phyloP scores from a whole-genome alignment of 345 rosid species.

The Physaria fendleri region DNA sequence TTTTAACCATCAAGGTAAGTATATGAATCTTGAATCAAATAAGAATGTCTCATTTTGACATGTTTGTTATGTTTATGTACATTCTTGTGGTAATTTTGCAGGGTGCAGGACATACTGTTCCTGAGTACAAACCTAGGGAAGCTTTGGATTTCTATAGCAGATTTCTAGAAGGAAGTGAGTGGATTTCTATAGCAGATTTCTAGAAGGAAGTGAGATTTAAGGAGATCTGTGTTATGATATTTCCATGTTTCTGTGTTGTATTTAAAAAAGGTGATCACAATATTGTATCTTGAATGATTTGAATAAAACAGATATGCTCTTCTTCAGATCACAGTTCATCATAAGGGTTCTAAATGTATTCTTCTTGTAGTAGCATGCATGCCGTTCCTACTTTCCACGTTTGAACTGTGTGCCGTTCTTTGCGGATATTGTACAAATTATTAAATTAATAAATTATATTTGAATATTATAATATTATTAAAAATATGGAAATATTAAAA shows the following conservation, averaged over 20 bases:
- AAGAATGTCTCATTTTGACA: neutral
- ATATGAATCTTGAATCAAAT: neutral
- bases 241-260: neutral
- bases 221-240: neutral
- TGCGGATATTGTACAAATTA: too few relatives aligned
- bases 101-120: slow-evolving; percentile 94
- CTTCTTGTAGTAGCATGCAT: neutral
- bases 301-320: slow-evolving; percentile 7
- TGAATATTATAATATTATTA: too few relatives aligned
- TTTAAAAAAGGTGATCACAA: neutral
- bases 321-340: neutral
- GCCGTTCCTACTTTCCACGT: neutral
- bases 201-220: too few relatives aligned
- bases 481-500: too few relatives aligned
- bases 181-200: too few relatives aligned
- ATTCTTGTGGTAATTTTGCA: slow-evolving; percentile 33
- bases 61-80: neutral
- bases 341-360: neutral
- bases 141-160: slow-evolving; percentile 69
- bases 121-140: slow-evolving; percentile 84
- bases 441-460: too few relatives aligned
- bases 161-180: slow-evolving; percentile 51
- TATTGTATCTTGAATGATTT: neutral
- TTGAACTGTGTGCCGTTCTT: neutral
- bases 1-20: slow-evolving; percentile 68